phyloP scores from a whole-genome alignment of 805 yeast genomes.

The Starmerella bombicola region DNA sequence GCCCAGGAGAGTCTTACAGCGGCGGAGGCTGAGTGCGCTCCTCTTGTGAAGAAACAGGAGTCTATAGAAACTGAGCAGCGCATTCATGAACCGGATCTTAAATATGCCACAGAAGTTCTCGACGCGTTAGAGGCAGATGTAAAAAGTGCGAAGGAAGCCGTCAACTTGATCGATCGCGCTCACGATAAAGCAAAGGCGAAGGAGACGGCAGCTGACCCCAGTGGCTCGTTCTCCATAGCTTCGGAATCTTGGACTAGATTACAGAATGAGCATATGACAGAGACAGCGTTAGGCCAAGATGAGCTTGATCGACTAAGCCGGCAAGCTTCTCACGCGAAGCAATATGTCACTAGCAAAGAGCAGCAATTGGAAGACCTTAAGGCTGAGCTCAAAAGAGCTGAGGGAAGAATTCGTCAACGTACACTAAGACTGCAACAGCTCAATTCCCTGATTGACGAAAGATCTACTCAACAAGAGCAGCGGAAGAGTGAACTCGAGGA shows the following conservation, averaged over 20 bases:
- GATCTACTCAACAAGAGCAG: constrained; percentile 8
- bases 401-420: constrained; percentile 4
- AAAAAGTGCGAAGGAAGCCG: constrained; percentile 4
- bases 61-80: constrained; percentile 15
- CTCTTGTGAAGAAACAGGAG: constrained; percentile 10
- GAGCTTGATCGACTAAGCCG: background rate
- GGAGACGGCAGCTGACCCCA: background rate
- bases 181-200: constrained; percentile 3
- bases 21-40: constrained; percentile 10
- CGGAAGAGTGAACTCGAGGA: constrained; percentile 16
- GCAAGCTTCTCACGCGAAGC: background rate
- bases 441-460: constrained; percentile 12
- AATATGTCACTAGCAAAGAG: background rate
- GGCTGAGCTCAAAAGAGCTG: constrained; percentile 4
- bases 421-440: constrained; percentile 8
- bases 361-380: constrained; percentile 1
- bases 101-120: constrained; percentile 18
- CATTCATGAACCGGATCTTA: constrained; percentile 13
- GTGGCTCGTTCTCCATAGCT: constrained; percentile 1
- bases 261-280: constrained; percentile 6
- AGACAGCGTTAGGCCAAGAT: constrained; percentile 11
- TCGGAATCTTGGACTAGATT: constrained; percentile 8
- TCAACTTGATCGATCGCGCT: constrained; percentile 8
- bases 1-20: constrained; percentile 9
- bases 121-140: constrained; percentile 2